Conservation (phyloP, 176 grass and related monocot genomes). For the Oryza glumipatula region DNA sequence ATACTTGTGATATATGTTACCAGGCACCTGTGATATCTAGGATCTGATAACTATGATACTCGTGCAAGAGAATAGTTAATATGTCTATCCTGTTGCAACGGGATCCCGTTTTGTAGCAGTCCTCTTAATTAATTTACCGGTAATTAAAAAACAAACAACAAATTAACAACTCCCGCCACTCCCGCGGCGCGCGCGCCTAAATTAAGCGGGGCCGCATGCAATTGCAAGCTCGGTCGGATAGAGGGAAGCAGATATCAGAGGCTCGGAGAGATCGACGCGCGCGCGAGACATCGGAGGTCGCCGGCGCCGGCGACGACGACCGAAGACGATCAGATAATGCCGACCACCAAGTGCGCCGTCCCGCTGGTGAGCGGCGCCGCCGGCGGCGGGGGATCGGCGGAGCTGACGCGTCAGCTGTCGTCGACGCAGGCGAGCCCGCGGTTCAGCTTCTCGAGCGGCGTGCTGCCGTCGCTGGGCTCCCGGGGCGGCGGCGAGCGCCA, state of each 20-base stretch:
- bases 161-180: background rate
- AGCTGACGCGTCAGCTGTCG: background rate
- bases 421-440: background rate
- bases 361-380: background rate
- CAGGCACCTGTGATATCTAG: no score
- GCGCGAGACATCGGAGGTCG: background rate
- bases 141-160: background rate
- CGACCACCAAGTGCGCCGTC: background rate
- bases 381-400: background rate
- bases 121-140: no score
- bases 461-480: conserved; percentile 67
- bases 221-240: no score
- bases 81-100: rapidly evolving
- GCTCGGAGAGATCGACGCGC: no score
- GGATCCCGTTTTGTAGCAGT: no score
- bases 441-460: background rate
- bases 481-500: conserved; percentile 30
- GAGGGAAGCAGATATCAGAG: no score
- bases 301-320: background rate
- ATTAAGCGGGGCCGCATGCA: background rate
- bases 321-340: background rate
- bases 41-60: no score
- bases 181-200: background rate
- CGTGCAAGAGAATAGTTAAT: no score
- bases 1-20: no score